Percentiles rank a stretch among this genome's conserved stretches.
phyloP scores from a whole-genome alignment of 1,284 basidiomycete genomes.

The Pyrrhoderma lamaoense region DNA sequence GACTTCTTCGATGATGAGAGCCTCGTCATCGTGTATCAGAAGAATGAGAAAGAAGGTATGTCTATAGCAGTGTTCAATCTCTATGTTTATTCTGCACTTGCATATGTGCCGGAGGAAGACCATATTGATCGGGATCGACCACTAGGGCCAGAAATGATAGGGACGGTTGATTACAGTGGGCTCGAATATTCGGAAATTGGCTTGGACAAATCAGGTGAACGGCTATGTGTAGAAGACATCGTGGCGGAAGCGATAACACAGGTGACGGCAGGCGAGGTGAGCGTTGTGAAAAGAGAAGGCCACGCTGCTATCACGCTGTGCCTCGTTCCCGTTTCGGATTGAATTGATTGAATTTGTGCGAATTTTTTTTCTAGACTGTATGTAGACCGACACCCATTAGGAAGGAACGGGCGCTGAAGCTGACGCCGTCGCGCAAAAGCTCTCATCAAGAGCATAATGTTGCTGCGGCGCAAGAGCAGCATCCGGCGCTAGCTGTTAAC shows the following conservation, averaged over 20 bases:
- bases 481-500: slow-evolving; percentile 59
- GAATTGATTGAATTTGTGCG: background rate
- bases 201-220: slow-evolving; percentile 35
- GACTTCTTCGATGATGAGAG: slow-evolving; percentile 73
- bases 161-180: slow-evolving; percentile 49
- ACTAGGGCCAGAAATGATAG: slow-evolving; percentile 46
- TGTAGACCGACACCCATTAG: slow-evolving; percentile 45
- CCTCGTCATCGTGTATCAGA: slow-evolving; percentile 53
- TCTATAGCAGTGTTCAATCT: slow-evolving; percentile 20
- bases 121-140: slow-evolving; percentile 31
- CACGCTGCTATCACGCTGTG: slow-evolving; percentile 18
- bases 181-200: slow-evolving; percentile 48
- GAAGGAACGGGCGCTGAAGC: slow-evolving; percentile 44
- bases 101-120: slow-evolving; percentile 14
- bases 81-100: slow-evolving; percentile 17
- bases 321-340: slow-evolving; percentile 18
- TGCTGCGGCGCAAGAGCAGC: slow-evolving; percentile 36
- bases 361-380: slow-evolving; percentile 34
- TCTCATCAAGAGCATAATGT: background rate
- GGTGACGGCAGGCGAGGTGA: slow-evolving; percentile 48
- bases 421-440: slow-evolving; percentile 4
- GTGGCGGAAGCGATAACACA: slow-evolving; percentile 46
- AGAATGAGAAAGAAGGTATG: slow-evolving; percentile 37
- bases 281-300: slow-evolving; percentile 21
- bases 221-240: slow-evolving; percentile 53